phyloP scores from a whole-genome alignment of 352 stramenopile genomes.

The Globisporangium radiosum region DNA sequence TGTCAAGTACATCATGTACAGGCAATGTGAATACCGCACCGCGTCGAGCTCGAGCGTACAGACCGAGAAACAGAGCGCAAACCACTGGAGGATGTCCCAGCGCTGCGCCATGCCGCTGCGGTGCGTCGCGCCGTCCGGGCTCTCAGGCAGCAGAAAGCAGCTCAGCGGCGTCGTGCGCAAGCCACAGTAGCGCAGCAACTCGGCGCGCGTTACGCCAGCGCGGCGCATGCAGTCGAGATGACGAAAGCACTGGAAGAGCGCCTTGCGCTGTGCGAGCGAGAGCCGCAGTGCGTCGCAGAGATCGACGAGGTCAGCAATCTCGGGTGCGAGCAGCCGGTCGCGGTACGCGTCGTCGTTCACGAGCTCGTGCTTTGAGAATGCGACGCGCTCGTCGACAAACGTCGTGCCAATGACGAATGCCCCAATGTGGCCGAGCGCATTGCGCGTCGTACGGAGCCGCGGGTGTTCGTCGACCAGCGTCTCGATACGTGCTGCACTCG shows the following conservation, averaged over 20 bases:
- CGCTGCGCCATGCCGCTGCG: slow-evolving; percentile 25
- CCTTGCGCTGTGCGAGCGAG: slow-evolving; percentile 44
- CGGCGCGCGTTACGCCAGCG: slow-evolving; percentile 33
- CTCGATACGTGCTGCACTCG: background rate
- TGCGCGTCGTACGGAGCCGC: slow-evolving; percentile 18
- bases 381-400: slow-evolving; percentile 36
- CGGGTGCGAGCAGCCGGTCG: slow-evolving; percentile 42
- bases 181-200: slow-evolving; percentile 54
- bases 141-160: slow-evolving; percentile 28
- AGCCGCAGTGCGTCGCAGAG: slow-evolving; percentile 46
- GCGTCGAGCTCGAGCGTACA: slow-evolving; percentile 33
- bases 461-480: slow-evolving; percentile 6
- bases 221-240: slow-evolving; percentile 55
- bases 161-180: slow-evolving; percentile 28
- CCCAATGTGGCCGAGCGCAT: slow-evolving; percentile 15
- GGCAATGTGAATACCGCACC: slow-evolving; percentile 12
- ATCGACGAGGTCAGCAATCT: slow-evolving; percentile 56
- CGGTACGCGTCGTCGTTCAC: slow-evolving; percentile 63
- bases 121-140: slow-evolving; percentile 20
- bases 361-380: slow-evolving; percentile 37
- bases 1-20: too few relatives aligned
- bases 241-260: slow-evolving; percentile 57
- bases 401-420: slow-evolving; percentile 35
- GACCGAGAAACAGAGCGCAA: slow-evolving; percentile 47
- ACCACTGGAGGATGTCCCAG: slow-evolving; percentile 55